Evolutionary conservation across 345 rosid species (phyloP), one percentile per base, ranked within the genome.

Genomic region (Eucalyptus regnans): DNA sequence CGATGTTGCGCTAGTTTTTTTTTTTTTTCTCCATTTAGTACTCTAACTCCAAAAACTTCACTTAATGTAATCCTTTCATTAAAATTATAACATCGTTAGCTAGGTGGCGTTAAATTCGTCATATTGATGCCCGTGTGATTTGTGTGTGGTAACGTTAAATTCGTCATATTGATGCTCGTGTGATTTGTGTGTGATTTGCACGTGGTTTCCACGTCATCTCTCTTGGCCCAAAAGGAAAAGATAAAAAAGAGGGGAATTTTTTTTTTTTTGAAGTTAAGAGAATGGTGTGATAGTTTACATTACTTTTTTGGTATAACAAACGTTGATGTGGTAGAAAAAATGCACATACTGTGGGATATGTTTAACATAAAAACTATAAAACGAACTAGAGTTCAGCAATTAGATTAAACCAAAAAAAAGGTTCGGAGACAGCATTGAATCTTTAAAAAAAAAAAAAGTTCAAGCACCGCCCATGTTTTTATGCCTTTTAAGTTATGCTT

Each of bases 111-210:
- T 68, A 33, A 31, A 68, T 31, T 68, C 5, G 0, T 31, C 80
- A 3, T 16, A 31, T 8, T 31, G 43, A 16, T 8, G 7, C 10
- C 2, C 41, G 1, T 0, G 23, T 5, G 11, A 37, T 16, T n/a
- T n/a, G 9, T 6, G 4, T 31, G 33, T 16, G 11, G 8, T 16
- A 7, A 43, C 43, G 43, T 43, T 41, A 4, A 41, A 41, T 41
- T 43, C 1, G 8, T 43, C 44, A 43, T 43, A 43, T 43, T 43
- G 44, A 43, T 43, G 44, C 44, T 2, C 2, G 2, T 8, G 7
- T 43, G 44, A 43, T 43, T 43, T 43, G 44, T 0, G 8, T 43
- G 44, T 43, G 0, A 43, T 5, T 41, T 41, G 41, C 41, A 41
- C 1, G 33, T 16, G 11, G 8, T 16, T 68, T 68, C 7, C 44